These are phyloP conservation scores for Cutaneotrichosporon spelunceum DNA, from an alignment of 1,284 basidiomycete species.

Conservation along the genomic window DNA sequence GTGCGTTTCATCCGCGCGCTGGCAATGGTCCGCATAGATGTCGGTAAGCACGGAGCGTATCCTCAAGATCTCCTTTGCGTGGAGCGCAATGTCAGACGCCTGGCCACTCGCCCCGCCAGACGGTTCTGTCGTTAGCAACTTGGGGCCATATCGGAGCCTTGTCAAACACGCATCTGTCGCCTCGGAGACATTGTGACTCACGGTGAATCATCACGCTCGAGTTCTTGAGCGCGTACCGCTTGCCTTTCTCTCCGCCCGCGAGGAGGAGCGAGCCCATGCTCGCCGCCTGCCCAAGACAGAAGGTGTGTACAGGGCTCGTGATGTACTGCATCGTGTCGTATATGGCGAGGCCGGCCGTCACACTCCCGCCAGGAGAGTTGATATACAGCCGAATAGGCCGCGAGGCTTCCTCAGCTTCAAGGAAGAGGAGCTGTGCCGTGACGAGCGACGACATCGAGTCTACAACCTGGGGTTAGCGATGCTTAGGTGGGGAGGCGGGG, in stretches of 20 bases:
- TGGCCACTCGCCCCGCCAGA: conserved; percentile 90
- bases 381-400: conserved; percentile 92
- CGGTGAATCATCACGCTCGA: conserved; percentile 96
- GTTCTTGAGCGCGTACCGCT: conserved; percentile 82
- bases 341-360: conserved; percentile 87
- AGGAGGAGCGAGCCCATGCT: conserved; percentile 89
- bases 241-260: conserved; percentile 78
- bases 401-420: conserved; percentile 86
- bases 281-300: conserved; percentile 86
- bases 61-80: conserved; percentile 87
- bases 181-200: conserved; percentile 53
- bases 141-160: too few relatives aligned
- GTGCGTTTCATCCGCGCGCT: conserved; percentile 61
- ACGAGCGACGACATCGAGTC: conserved; percentile 78
- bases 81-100: conserved; percentile 89
- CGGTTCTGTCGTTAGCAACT: conserved; percentile 61
- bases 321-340: conserved; percentile 90
- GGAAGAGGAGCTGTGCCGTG: conserved; percentile 84
- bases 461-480: conserved; percentile 60
- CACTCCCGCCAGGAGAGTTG: conserved; percentile 89
- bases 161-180: too few relatives aligned
- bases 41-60: conserved; percentile 74
- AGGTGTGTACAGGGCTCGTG: conserved; percentile 87
- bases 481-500: background rate
- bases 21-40: conserved; percentile 69